These are phyloP conservation scores for Pythium folliculosum DNA, from an alignment of 352 stramenopile genomes.

Conservation along the genomic window DNA sequence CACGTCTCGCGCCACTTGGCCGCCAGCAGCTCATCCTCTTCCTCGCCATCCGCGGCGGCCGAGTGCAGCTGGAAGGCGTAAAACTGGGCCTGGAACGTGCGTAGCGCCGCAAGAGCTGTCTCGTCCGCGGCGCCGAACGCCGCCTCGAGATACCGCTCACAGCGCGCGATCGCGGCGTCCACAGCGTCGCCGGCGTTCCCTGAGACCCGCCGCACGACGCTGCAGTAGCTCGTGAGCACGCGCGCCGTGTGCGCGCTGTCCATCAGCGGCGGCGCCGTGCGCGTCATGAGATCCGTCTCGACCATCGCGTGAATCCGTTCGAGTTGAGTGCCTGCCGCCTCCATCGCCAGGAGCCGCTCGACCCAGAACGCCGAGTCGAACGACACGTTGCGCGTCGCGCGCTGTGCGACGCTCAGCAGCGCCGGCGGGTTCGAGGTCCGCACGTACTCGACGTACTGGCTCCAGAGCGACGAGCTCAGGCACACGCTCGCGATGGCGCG, in stretches of 20 bases:
- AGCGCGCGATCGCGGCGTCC: conserved; percentile 35
- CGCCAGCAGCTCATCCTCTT: conserved; percentile 1
- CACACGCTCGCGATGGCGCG: conserved; percentile 55
- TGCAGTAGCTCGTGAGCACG: conserved; percentile 41
- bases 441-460: conserved; percentile 49
- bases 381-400: conserved; percentile 64
- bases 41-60: not conserved
- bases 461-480: conserved; percentile 58
- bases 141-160: conserved; percentile 36
- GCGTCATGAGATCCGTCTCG: conserved; percentile 32
- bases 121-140: conserved; percentile 37
- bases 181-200: conserved; percentile 29
- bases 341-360: conserved; percentile 56
- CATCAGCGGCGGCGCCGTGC: conserved; percentile 44
- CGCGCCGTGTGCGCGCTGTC: conserved; percentile 53
- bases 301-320: conserved; percentile 34
- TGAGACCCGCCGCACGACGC: conserved; percentile 16
- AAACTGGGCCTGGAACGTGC: conserved; percentile 57
- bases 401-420: conserved; percentile 28
- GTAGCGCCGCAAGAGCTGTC: conserved; percentile 34
- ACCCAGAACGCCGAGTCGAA: conserved; percentile 67
- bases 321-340: conserved; percentile 29
- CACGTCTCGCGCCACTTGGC: conserved; percentile 37
- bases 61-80: conserved; percentile 24
- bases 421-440: conserved; percentile 9